A percentile compares a stretch with the other conserved stretches of the same genome.
These are phyloP conservation scores for Neopestalotiopsis sp. DNA, from an alignment of 2,329 filamentous ascomycete genomes.

Conservation along the genomic window DNA sequence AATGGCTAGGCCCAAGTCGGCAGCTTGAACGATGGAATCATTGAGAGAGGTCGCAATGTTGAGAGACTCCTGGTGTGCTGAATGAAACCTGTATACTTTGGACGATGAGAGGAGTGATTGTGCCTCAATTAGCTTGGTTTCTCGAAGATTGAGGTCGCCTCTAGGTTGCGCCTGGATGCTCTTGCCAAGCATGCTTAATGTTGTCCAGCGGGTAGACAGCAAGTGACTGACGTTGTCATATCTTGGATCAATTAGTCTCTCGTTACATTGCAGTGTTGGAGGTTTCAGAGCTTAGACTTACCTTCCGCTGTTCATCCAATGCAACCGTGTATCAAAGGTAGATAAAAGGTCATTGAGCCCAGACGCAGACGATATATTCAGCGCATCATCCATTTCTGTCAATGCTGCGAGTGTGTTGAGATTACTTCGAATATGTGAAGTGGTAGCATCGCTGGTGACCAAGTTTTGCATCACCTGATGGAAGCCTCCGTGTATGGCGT, in stretches of 20 bases:
- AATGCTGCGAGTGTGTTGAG: constrained; percentile 72
- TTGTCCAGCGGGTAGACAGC: constrained; percentile 80
- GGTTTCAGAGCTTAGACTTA: constrained; percentile 45
- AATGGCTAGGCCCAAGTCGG: constrained; percentile 73
- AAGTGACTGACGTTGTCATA: constrained; percentile 81
- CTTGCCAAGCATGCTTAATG: constrained; percentile 79
- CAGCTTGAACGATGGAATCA: constrained; percentile 73
- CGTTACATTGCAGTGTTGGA: background rate
- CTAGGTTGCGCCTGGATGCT: constrained; percentile 66
- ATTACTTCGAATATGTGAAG: constrained; percentile 57
- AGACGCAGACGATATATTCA: constrained; percentile 62
- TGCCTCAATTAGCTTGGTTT: constrained; percentile 75
- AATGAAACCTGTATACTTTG: constrained; percentile 77
- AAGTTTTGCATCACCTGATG: constrained; percentile 64
- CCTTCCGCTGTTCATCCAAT: constrained; percentile 85
- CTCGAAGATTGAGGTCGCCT: constrained; percentile 63
- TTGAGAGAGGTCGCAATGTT: constrained; percentile 85
- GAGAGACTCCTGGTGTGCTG: constrained; percentile 83
- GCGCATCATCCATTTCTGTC: constrained; percentile 80
- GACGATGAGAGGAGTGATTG: constrained; percentile 79
- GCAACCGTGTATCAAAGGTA: constrained; percentile 67
- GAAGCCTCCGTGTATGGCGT: constrained; percentile 68
- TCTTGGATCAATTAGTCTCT: constrained; percentile 45
- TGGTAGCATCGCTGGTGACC: constrained; percentile 52
- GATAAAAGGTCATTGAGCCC: constrained; percentile 67